Base-by-base conservation (phyloP, 345 rosid species). In the Ceriops zippeliana region DNA sequence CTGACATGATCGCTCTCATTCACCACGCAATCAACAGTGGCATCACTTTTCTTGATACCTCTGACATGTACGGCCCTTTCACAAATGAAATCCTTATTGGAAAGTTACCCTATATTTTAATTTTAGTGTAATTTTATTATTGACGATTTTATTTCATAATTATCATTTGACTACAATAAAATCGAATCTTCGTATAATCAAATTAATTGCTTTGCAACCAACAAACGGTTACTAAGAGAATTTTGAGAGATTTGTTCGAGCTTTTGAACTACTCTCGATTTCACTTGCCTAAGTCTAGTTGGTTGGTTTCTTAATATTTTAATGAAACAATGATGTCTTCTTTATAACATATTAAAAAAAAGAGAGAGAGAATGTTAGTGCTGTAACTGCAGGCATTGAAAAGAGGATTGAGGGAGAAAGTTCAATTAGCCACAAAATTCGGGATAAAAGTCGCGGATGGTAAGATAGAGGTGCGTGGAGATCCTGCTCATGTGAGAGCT, bases 61-160 rank as follows among this genome's bases (percentile, higher is more conserved):
- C 86, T 26, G 86, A 86, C 42, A 7, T 80, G 3, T 86, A 84
- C 61, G 90, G 90, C 6, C 86, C 85, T 0, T 58, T 60, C 69
- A 80, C 87, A 74, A 80, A 86, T 58, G 87, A 86, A 65, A 66
- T 83, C 68, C 87, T 82, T 49, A 74, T 82, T 31, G 83, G 85
- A 16, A 83, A 81, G 81, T 85, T 74, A 8, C 21, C 7, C 69
- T 54, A 32, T 34, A 34, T 5, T 34, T 34, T 6, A 34, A 34
- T 34, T 34, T 34, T 34, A 34, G 5, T 34, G 37, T 34, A 34
- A 34, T 34, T 2, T 34, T 34, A 5, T 35, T 6, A 35, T 35
- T 7, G 10, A 6, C 42, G 7, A 35, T 7, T 6, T 35, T 9
- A 7, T 35, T 35, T 35, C 42, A 35, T 7, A 34, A 35, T 35